Conservation (phyloP, 2,329 filamentous ascomycete species). For the Trematosphaeria pertusa region DNA sequence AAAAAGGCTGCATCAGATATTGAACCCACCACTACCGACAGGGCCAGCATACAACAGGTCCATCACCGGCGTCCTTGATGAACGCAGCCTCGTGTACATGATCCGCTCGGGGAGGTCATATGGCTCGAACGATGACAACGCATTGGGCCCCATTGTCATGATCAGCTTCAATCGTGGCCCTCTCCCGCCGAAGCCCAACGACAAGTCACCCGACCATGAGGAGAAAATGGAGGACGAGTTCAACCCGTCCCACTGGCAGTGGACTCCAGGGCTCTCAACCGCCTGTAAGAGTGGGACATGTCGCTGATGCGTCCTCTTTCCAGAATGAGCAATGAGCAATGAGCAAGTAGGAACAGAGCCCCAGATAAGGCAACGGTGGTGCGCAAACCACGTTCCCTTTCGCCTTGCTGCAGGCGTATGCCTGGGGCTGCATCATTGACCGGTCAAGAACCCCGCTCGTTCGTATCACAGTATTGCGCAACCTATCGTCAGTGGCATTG, state of each 20-base stretch:
- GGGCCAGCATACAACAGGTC: conserved; percentile 15
- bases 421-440: conserved; percentile 10
- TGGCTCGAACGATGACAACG: conserved; percentile 22
- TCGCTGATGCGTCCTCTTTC: not conserved
- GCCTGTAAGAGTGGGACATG: conserved; percentile 6
- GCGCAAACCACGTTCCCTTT: conserved; percentile 5
- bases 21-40: conserved; percentile 34
- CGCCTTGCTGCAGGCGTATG: conserved; percentile 1
- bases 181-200: not conserved
- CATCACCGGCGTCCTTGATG: conserved; percentile 40
- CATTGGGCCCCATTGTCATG: conserved; percentile 38
- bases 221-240: not conserved
- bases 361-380: conserved; percentile 11
- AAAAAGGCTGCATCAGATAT: conserved; percentile 36
- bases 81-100: conserved; percentile 45
- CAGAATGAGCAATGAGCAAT: not conserved
- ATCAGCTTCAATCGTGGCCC: conserved; percentile 38
- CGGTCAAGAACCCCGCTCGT: conserved; percentile 12
- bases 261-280: conserved; percentile 12
- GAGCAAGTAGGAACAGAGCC: conserved; percentile 1
- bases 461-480: no score
- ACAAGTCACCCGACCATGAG: not conserved
- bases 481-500: no score
- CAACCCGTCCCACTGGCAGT: conserved; percentile 9
- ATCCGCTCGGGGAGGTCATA: conserved; percentile 32